Percentiles rank a stretch among this genome's conserved stretches.
Conservation (phyloP, 2,329 filamentous ascomycete genomes). For the Echinosphaeria canescens region DNA sequence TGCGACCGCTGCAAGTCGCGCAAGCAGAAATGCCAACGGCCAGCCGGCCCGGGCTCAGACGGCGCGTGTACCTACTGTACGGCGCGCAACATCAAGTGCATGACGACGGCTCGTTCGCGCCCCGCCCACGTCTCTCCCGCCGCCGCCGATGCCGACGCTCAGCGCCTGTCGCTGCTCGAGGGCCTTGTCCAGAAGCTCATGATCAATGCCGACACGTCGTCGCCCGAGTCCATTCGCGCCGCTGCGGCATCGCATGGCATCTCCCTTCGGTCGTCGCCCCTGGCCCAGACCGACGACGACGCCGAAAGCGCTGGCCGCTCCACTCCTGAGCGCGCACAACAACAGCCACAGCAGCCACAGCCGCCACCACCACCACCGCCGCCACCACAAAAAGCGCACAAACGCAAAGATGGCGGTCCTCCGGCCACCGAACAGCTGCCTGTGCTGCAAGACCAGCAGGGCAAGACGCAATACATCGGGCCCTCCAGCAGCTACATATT, state of each 20-base stretch:
- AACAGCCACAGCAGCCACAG: constrained; percentile 3
- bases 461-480: constrained; percentile 19
- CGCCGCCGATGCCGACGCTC: constrained; percentile 16
- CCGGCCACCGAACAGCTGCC: constrained; percentile 1
- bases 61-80: constrained; percentile 20
- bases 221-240: constrained; percentile 15
- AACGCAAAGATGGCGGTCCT: too few relatives aligned
- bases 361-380: too few relatives aligned
- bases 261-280: constrained; percentile 11
- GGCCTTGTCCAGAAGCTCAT: constrained; percentile 19
- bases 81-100: constrained; percentile 16
- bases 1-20: constrained; percentile 22
- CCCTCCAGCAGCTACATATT: constrained; percentile 17
- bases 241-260: constrained; percentile 16
- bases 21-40: constrained; percentile 20
- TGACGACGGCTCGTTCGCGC: constrained; percentile 18
- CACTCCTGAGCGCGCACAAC: neutral
- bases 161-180: constrained; percentile 16
- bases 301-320: neutral
- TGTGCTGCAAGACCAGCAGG: constrained; percentile 17
- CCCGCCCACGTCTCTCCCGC: constrained; percentile 20
- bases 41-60: constrained; percentile 12
- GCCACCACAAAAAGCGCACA: too few relatives aligned
- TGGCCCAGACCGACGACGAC: too few relatives aligned
- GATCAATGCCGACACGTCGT: constrained; percentile 17